These are phyloP conservation scores for Debaryomycetaceae sp. DNA, from an alignment of 1,139 yeast genomes.

Conservation along the genomic window DNA sequence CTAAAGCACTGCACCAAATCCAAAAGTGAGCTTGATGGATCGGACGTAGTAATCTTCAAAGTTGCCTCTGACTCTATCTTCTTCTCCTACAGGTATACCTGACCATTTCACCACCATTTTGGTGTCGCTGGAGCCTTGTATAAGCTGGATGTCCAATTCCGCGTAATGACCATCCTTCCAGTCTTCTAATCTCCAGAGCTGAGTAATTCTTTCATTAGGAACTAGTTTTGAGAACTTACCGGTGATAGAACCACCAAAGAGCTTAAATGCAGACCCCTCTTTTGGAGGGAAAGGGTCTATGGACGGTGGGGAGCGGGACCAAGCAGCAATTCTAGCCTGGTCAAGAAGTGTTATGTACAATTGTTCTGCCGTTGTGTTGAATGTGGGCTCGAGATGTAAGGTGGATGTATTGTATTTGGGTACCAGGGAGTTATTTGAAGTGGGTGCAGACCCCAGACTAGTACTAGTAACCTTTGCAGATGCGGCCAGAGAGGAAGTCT, in stretches of 20 bases:
- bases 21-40: slow-evolving; percentile 86
- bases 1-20: slow-evolving; percentile 81
- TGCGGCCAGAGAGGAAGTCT: slow-evolving; percentile 10
- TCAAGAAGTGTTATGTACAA: slow-evolving; percentile 73
- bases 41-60: slow-evolving; percentile 87
- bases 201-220: slow-evolving; percentile 56
- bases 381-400: slow-evolving; percentile 71
- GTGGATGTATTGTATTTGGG: slow-evolving; percentile 79
- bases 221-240: slow-evolving; percentile 65
- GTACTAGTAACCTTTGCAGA: slow-evolving; percentile 5
- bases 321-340: slow-evolving; percentile 74
- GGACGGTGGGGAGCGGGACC: slow-evolving; percentile 79
- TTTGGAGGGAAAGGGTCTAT: slow-evolving; percentile 50
- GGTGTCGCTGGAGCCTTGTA: slow-evolving; percentile 81
- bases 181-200: slow-evolving; percentile 82
- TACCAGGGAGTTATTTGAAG: slow-evolving; percentile 22
- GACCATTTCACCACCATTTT: slow-evolving; percentile 72
- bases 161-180: slow-evolving; percentile 89
- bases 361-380: slow-evolving; percentile 86
- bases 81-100: slow-evolving; percentile 98
- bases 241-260: slow-evolving; percentile 86
- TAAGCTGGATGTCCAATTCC: slow-evolving; percentile 58
- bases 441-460: slow-evolving; percentile 9
- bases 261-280: slow-evolving; percentile 60
- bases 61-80: slow-evolving; percentile 79